These are phyloP conservation scores for Rubus parviflorus DNA, from an alignment of 306 rosid species.

Conservation along the genomic window DNA sequence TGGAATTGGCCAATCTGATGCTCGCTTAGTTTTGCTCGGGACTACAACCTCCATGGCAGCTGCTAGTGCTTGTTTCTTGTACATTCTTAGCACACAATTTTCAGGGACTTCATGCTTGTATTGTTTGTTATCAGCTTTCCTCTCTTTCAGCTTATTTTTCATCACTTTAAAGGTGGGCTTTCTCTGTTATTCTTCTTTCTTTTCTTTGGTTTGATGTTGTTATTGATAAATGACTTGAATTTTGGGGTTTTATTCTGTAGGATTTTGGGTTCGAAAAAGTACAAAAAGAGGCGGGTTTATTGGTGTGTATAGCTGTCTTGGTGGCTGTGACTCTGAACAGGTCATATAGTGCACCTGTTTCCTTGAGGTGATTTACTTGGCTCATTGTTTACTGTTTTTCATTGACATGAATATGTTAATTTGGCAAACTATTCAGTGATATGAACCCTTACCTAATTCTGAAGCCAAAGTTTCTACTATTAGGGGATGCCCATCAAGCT, in stretches of 20 bases:
- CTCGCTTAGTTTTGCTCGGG: conserved; percentile 56
- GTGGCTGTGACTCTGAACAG: conserved; percentile 69
- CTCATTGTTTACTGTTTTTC: neutral
- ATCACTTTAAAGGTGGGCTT: conserved; percentile 47
- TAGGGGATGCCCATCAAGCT: neutral
- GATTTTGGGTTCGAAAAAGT: conserved; percentile 61
- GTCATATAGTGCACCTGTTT: conserved; percentile 52
- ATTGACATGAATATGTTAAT: neutral
- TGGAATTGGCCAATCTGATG: conserved; percentile 53
- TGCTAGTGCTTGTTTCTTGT: conserved; percentile 79
- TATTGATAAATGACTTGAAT: neutral
- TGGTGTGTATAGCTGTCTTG: conserved; percentile 56
- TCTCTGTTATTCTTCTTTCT: neutral
- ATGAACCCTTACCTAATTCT: neutral
- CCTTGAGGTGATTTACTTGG: conserved; percentile 52
- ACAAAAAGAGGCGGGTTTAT: conserved; percentile 54
- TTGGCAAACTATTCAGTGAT: neutral
- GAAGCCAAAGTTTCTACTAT: neutral
- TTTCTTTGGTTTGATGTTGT: neutral
- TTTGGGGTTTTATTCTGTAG: conserved; percentile 36
- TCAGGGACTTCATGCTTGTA: conserved; percentile 68
- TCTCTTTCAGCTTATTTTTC: conserved; percentile 72
- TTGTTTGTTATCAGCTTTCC: conserved; percentile 67
- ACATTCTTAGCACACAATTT: conserved; percentile 63
- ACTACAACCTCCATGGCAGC: conserved; percentile 79